Evolutionary conservation across 495 filamentous ascomycete genomes (phyloP), one percentile per base, ranked within the genome.

Genomic region (Tuber umbilicatum): DNA sequence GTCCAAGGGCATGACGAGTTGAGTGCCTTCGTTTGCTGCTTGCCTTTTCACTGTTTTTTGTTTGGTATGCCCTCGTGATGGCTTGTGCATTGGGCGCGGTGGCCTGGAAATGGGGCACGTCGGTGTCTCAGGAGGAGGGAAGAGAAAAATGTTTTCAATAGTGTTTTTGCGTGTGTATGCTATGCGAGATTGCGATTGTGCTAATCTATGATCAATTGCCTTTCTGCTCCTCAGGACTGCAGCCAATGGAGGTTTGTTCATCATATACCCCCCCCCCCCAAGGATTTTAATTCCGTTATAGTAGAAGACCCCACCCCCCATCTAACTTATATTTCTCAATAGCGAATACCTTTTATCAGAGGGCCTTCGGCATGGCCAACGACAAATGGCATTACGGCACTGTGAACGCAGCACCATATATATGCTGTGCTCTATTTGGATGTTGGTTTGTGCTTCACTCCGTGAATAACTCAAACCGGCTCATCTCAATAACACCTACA

Each of bases 401-500:
- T 37, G 83, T 90, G 41, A 90, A 90, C 78, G 84, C 85, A 27
- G 86, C 86, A 1, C 93, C 92, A 0, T 94, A 94, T 79, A 86
- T 94, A 21, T 89, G 89, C 83, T 94, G 89, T 76, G 91, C 93
- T n/a, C 79, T 94, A 42, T 82, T 92, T 71, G 90, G 91, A n/a
- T 94, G 91, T 85, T 94, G 92, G 93, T 85, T 37, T 23, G 17
- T 72, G 27, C n/a, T 16, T 23, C 12, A 42, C 35, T 31, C 35
- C 5, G 38, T 5, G 69, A 47, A 43, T 70, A 19, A 45, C 27
- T 35, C 14, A 35, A 16, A 1, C 0, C 47, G 23, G 1, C 31
- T 35, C 73, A 50, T 14, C 31, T 21, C 17, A 31, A 5, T 0
- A 16, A 40, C 64, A 35, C 64, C 45, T 10, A 73, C 37, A 60